phyloP scores from a whole-genome alignment of 176 grass and related monocot genomes.

The Aegilops speltoides region DNA sequence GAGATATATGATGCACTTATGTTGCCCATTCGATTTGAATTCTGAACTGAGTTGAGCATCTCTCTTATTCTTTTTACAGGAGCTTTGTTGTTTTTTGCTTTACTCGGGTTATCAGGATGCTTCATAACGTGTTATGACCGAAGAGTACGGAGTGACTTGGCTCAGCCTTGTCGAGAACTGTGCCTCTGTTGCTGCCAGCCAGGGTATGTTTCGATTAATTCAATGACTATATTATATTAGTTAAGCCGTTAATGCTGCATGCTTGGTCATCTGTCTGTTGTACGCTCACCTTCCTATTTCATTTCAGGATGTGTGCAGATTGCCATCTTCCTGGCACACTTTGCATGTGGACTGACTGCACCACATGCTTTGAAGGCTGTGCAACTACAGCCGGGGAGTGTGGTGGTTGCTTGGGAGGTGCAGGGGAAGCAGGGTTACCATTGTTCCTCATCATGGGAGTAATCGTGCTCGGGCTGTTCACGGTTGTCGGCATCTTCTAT shows the following conservation, averaged over 20 bases:
- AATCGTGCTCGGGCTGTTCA: slow-evolving; percentile 67
- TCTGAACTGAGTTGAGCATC: neutral
- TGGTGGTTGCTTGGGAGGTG: slow-evolving; percentile 85
- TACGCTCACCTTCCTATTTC: slow-evolving; percentile 8
- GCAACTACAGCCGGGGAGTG: slow-evolving; percentile 78
- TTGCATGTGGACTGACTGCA: slow-evolving; percentile 95
- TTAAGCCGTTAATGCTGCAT: neutral
- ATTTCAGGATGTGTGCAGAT: slow-evolving; percentile 83
- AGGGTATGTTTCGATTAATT: slow-evolving; percentile 54
- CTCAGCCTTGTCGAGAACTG: slow-evolving; percentile 92
- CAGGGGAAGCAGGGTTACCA: slow-evolving; percentile 69
- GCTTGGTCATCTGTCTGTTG: neutral
- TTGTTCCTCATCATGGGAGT: slow-evolving; percentile 86
- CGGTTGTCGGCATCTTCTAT: slow-evolving; percentile 76
- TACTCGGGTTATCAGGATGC: slow-evolving; percentile 94
- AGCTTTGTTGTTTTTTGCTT: slow-evolving; percentile 88
- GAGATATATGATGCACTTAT: slow-evolving; percentile 9
- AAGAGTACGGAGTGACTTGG: slow-evolving; percentile 86
- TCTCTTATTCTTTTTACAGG: slow-evolving; percentile 45
- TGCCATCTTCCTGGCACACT: slow-evolving; percentile 86
- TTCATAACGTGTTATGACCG: slow-evolving; percentile 97
- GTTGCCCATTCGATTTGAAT: neutral
- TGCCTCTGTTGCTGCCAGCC: slow-evolving; percentile 99
- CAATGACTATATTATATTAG: neutral
- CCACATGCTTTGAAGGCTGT: slow-evolving; percentile 88